These are phyloP conservation scores for Sarocladiaceae sp. DNA, from an alignment of 2,329 filamentous ascomycete species.

Conservation along the genomic window DNA sequence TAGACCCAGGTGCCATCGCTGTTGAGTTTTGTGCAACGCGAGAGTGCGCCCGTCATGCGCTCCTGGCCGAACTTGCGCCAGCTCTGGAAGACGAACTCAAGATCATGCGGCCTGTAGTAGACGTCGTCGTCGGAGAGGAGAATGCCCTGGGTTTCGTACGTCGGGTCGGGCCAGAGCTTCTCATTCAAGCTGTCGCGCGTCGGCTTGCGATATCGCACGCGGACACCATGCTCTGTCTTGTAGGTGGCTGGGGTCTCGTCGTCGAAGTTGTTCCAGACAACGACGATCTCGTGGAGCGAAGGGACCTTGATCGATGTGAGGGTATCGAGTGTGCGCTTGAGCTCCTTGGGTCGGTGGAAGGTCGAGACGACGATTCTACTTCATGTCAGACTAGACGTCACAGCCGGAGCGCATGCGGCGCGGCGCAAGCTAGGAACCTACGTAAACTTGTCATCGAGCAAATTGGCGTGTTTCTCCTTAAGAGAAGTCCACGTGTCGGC, in stretches of 20 bases:
- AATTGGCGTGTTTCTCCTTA: slow-evolving; percentile 32
- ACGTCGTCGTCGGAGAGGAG: slow-evolving; percentile 22
- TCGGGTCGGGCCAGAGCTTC: slow-evolving; percentile 18
- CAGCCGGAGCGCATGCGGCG: no score
- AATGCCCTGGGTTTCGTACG: slow-evolving; percentile 18
- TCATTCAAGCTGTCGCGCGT: slow-evolving; percentile 19
- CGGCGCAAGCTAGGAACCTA: slow-evolving; percentile 10
- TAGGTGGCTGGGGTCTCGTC: slow-evolving; percentile 16
- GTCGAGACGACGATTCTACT: slow-evolving; percentile 20
- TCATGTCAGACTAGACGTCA: slow-evolving; percentile 8
- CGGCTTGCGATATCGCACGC: slow-evolving; percentile 19
- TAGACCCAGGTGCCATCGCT: slow-evolving; percentile 13
- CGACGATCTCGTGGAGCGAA: slow-evolving; percentile 21
- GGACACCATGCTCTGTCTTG: slow-evolving; percentile 17
- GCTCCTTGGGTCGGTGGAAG: slow-evolving; percentile 19
- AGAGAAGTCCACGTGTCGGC: neutral
- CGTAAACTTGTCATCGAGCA: slow-evolving; percentile 21
- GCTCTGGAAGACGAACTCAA: slow-evolving; percentile 21
- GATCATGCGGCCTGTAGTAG: slow-evolving; percentile 18
- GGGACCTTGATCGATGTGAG: slow-evolving; percentile 17
- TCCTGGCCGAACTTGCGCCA: slow-evolving; percentile 18
- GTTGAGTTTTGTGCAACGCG: slow-evolving; percentile 13
- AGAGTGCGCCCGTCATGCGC: slow-evolving; percentile 15
- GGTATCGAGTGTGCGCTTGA: slow-evolving; percentile 17
- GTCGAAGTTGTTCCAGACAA: slow-evolving; percentile 22